Percentiles rank a stretch among this genome's conserved stretches.
These are phyloP conservation scores for Paramecium octaurelia DNA, from an alignment of 73 alveolate species.

Conservation along the genomic window DNA sequence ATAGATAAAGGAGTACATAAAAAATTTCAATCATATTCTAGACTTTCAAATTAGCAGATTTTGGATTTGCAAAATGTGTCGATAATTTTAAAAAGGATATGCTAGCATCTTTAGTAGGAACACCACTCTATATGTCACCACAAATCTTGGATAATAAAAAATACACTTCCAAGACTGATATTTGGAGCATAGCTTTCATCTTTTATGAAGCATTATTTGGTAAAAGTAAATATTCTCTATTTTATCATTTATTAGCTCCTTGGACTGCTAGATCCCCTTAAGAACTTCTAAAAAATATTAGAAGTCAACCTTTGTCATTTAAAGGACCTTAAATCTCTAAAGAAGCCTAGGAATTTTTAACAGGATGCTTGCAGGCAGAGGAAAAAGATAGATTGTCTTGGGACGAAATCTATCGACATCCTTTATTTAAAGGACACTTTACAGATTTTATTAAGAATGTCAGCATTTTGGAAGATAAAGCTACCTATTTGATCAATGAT, in stretches of 20 bases:
- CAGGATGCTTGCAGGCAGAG: conserved; percentile 20
- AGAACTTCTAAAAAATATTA: conserved; percentile 19
- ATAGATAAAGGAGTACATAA: conserved; percentile 47
- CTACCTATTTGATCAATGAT: conserved; percentile 51
- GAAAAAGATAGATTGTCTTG: conserved; percentile 55
- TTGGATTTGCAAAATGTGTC: conserved; percentile 65
- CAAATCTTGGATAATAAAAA: conserved; percentile 88
- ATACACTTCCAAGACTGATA: conserved; percentile 90
- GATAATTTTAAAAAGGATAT: conserved; percentile 59
- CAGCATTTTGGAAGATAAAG: conserved; percentile 55
- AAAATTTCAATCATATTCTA: not conserved
- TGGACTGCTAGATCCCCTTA: conserved; percentile 54
- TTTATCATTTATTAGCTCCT: not conserved
- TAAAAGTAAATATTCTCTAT: not conserved
- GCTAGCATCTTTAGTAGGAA: conserved; percentile 63
- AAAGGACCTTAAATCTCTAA: conserved; percentile 22
- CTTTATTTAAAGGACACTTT: conserved; percentile 55
- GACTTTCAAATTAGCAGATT: conserved; percentile 62
- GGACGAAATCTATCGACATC: conserved; percentile 58
- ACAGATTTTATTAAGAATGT: conserved; percentile 38
- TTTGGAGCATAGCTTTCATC: conserved; percentile 96
- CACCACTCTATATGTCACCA: conserved; percentile 84
- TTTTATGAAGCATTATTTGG: conserved; percentile 73
- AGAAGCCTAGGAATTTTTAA: conserved; percentile 44
- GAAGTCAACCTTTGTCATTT: not conserved